Evolutionary conservation across 768 basidiomycete genomes (phyloP).

Genomic region (Boletus barrowsii): DNA sequence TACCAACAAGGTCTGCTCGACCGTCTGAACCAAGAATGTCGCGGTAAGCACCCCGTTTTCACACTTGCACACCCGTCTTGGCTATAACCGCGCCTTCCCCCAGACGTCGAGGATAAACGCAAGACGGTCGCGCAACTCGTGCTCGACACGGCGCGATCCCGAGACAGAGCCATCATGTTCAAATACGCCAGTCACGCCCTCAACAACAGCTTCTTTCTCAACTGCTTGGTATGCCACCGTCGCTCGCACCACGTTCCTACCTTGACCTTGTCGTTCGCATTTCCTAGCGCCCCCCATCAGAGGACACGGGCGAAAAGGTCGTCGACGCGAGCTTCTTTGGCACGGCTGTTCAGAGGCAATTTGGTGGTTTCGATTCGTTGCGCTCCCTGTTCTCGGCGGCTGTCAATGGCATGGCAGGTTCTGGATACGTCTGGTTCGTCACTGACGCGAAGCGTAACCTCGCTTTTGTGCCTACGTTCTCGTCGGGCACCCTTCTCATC

Average conservation of each 20-base stretch:
- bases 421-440: conserved; percentile 89
- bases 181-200: conserved; percentile 90
- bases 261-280: too few species aligned
- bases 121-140: conserved; percentile 69
- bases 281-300: conserved; percentile 34
- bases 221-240: conserved; percentile 61
- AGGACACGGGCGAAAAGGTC: conserved; percentile 17
- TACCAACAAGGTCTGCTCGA: conserved; percentile 84
- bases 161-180: conserved; percentile 66
- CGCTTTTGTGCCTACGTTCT: conserved; percentile 83
- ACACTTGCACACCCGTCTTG: background rate
- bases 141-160: conserved; percentile 57
- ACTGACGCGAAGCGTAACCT: conserved; percentile 57
- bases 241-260: background rate
- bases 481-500: conserved; percentile 83
- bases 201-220: conserved; percentile 95
- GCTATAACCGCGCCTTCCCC: background rate
- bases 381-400: conserved; percentile 76
- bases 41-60: conserved; percentile 46
- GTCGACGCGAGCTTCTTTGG: conserved; percentile 18
- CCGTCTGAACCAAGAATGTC: conserved; percentile 70
- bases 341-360: conserved; percentile 35
- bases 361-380: conserved; percentile 64
- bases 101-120: conserved; percentile 56
- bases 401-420: conserved; percentile 72